Percentiles rank a stretch among this genome's conserved stretches.
Conservation (phyloP, 352 stramenopile genomes). For the Pythium apleroticum region DNA sequence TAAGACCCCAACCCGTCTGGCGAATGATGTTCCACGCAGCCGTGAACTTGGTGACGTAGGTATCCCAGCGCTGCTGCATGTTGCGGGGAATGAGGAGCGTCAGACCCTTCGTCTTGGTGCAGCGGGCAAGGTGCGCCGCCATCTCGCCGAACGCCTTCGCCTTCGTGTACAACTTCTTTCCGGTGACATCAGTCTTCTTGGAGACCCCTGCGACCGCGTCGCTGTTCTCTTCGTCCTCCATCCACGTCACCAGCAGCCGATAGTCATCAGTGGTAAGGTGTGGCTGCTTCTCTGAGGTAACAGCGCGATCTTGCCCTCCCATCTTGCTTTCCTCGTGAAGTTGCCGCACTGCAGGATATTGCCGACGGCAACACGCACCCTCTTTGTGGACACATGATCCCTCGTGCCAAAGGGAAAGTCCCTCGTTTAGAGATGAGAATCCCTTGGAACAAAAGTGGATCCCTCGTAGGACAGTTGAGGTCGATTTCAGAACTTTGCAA, state of each 20-base stretch:
- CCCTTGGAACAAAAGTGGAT: too few species aligned
- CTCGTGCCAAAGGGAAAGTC: too few species aligned
- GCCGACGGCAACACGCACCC: too few species aligned
- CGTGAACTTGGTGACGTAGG: not conserved
- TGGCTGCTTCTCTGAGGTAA: too few species aligned
- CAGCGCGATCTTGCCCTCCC: too few species aligned
- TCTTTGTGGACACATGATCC: too few species aligned
- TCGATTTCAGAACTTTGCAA: too few species aligned
- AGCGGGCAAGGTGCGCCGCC: not conserved
- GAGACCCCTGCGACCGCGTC: not conserved
- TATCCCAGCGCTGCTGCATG: slow-evolving; percentile 6
- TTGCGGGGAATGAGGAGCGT: not conserved
- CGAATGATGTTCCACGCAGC: too few species aligned
- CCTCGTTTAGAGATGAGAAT: too few species aligned
- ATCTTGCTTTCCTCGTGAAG: too few species aligned
- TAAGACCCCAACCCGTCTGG: not conserved
- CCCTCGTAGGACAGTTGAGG: too few species aligned
- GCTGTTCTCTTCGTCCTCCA: not conserved
- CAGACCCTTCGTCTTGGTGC: not conserved
- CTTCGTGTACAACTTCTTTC: not conserved
- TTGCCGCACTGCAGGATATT: too few species aligned
- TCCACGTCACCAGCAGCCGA: not conserved
- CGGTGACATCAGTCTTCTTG: not conserved
- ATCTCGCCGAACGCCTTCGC: not conserved
- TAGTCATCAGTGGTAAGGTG: not conserved